phyloP scores from a whole-genome alignment of 441 rosid species.

The Mallotus repandus region DNA sequence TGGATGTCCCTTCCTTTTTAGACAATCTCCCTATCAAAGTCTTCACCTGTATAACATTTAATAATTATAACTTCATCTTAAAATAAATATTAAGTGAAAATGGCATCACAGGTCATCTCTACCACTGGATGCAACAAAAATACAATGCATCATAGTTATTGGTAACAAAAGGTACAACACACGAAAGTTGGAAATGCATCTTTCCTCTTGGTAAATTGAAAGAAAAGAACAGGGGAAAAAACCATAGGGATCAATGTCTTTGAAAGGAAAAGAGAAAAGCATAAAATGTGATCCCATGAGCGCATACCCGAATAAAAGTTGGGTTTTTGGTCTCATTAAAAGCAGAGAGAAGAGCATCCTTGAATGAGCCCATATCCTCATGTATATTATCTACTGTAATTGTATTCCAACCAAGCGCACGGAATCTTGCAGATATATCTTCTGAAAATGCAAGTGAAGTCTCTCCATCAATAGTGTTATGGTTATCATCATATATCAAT shows the following conservation, averaged over 20 bases:
- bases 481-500: slow-evolving; percentile 35
- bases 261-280: no score
- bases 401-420: slow-evolving; percentile 37
- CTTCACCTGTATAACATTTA: slow-evolving; percentile 24
- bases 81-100: background rate
- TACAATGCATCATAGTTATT: background rate
- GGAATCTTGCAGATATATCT: slow-evolving; percentile 30
- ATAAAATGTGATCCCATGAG: background rate
- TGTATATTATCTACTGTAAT: slow-evolving; percentile 21
- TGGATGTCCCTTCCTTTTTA: slow-evolving; percentile 32
- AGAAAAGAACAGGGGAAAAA: no score
- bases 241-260: no score
- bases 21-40: slow-evolving; percentile 33
- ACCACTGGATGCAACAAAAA: background rate
- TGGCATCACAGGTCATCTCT: background rate
- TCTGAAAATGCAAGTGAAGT: slow-evolving; percentile 30
- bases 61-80: background rate
- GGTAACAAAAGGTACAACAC: background rate
- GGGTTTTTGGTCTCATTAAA: slow-evolving; percentile 24
- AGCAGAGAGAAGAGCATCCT: slow-evolving; percentile 25
- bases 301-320: slow-evolving; percentile 31
- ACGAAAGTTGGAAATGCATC: background rate
- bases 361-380: slow-evolving; percentile 19
- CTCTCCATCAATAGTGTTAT: slow-evolving; percentile 31
- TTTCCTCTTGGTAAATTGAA: background rate